Evolutionary conservation across 2,329 filamentous ascomycete species (phyloP).

Genomic region (Thielaviopsis musarum): DNA sequence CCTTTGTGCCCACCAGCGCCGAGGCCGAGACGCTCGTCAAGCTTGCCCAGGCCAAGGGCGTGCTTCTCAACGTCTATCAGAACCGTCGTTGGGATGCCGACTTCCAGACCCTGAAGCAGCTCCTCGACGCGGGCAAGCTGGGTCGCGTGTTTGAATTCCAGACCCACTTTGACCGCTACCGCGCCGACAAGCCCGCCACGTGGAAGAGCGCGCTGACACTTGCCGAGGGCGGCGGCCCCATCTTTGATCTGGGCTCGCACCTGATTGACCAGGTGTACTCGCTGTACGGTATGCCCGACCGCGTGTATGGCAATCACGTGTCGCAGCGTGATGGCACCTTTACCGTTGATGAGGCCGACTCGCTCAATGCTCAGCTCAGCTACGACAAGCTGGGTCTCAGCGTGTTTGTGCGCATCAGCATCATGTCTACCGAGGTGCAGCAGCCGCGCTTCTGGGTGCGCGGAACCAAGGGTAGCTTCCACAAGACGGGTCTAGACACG

Average conservation of each 20-base stretch:
- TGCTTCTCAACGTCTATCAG: slow-evolving; percentile 52
- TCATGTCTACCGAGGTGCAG: slow-evolving; percentile 49
- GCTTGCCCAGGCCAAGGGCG: slow-evolving; percentile 32
- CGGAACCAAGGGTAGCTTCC: slow-evolving; percentile 57
- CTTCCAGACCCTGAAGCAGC: slow-evolving; percentile 50
- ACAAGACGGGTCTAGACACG: slow-evolving; percentile 52
- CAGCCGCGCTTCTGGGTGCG: slow-evolving; percentile 66
- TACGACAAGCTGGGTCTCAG: slow-evolving; percentile 43
- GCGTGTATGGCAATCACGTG: slow-evolving; percentile 51
- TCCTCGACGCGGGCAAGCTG: slow-evolving; percentile 41
- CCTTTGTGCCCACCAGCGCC: slow-evolving; percentile 55
- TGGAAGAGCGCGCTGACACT: slow-evolving; percentile 53
- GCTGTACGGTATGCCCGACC: slow-evolving; percentile 51
- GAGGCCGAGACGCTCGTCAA: slow-evolving; percentile 48
- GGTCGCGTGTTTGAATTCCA: slow-evolving; percentile 64
- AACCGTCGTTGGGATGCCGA: slow-evolving; percentile 66
- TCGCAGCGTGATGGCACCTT: slow-evolving; percentile 39
- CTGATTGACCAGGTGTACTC: slow-evolving; percentile 58
- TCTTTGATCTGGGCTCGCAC: slow-evolving; percentile 64
- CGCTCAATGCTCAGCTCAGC: slow-evolving; percentile 45
- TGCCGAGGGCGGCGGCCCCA: slow-evolving; percentile 43
- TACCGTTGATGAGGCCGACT: slow-evolving; percentile 34
- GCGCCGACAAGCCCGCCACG: slow-evolving; percentile 36
- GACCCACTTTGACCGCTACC: slow-evolving; percentile 65
- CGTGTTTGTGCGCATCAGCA: slow-evolving; percentile 52